Evolutionary conservation across 352 stramenopile species (phyloP).

Genomic region (Globisporangium nagaii): DNA sequence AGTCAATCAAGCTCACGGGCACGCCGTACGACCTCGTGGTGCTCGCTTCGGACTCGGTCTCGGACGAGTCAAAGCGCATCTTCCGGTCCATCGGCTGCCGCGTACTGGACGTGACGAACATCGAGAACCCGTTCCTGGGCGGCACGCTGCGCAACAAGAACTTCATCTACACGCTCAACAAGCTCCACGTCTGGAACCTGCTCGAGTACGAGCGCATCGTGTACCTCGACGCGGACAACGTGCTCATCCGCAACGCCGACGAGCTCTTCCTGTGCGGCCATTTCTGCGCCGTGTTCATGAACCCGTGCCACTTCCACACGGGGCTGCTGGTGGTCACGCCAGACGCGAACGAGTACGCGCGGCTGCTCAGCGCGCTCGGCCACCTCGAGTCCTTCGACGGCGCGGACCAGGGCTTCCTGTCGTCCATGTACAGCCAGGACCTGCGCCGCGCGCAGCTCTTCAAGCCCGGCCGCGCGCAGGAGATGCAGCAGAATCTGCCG

Average conservation of each 20-base stretch:
- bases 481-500: constrained; percentile 23
- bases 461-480: constrained; percentile 31
- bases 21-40: constrained; percentile 84
- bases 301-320: constrained; percentile 89
- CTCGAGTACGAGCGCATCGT: constrained; percentile 88
- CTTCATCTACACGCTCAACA: constrained; percentile 90
- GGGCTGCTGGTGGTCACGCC: constrained; percentile 81
- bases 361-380: constrained; percentile 55
- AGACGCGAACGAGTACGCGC: constrained; percentile 58
- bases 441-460: constrained; percentile 72
- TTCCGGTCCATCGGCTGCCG: constrained; percentile 81
- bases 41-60: constrained; percentile 80
- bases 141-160: constrained; percentile 78
- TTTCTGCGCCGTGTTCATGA: constrained; percentile 90
- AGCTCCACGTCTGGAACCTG: constrained; percentile 88
- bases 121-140: constrained; percentile 81
- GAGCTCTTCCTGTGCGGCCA: constrained; percentile 84
- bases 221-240: constrained; percentile 89
- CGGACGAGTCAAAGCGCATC: constrained; percentile 59
- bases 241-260: constrained; percentile 85
- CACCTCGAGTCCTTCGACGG: constrained; percentile 71
- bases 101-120: constrained; percentile 83
- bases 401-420: constrained; percentile 84
- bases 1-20: constrained; percentile 81
- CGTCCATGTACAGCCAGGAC: constrained; percentile 82